A percentile compares a stretch with the other conserved stretches of the same genome.
Conservation (phyloP, 345 rosid genomes). For the Eucalyptus polyanthemos region DNA sequence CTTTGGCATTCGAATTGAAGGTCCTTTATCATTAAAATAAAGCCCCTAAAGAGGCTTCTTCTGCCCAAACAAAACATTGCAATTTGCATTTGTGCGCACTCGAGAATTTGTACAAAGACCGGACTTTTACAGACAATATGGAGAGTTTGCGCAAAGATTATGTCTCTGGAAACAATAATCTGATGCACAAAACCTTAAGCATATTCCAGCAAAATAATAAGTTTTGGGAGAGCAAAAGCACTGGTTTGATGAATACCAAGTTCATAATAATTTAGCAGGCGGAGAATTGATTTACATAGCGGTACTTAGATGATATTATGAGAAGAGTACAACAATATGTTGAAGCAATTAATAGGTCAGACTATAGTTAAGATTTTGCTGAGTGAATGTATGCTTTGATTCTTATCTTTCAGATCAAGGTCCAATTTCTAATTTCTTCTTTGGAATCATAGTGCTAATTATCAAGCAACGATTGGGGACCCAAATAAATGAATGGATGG, state of each 20-base stretch:
- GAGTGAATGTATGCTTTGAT: not conserved
- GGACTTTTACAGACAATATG: not conserved
- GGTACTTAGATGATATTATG: accelerated
- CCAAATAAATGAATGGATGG: not conserved
- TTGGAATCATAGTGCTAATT: not conserved
- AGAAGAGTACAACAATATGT: accelerated
- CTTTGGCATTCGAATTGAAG: no score
- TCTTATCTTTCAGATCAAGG: not conserved
- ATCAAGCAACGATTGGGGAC: accelerated
- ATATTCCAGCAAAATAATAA: not conserved
- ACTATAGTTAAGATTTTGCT: not conserved
- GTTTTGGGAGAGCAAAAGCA: accelerated
- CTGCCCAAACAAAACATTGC: not conserved
- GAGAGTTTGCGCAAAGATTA: not conserved
- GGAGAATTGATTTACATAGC: not conserved
- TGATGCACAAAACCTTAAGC: not conserved
- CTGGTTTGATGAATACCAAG: accelerated
- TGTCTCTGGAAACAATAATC: not conserved
- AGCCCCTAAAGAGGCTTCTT: not conserved
- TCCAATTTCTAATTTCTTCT: not conserved
- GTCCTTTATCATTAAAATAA: not conserved
- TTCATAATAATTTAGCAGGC: not conserved
- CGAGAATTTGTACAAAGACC: not conserved
- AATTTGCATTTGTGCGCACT: not conserved
- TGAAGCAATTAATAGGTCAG: not conserved